phyloP scores from a whole-genome alignment of 257 asterid genomes.

The Ehretia macrophylla region DNA sequence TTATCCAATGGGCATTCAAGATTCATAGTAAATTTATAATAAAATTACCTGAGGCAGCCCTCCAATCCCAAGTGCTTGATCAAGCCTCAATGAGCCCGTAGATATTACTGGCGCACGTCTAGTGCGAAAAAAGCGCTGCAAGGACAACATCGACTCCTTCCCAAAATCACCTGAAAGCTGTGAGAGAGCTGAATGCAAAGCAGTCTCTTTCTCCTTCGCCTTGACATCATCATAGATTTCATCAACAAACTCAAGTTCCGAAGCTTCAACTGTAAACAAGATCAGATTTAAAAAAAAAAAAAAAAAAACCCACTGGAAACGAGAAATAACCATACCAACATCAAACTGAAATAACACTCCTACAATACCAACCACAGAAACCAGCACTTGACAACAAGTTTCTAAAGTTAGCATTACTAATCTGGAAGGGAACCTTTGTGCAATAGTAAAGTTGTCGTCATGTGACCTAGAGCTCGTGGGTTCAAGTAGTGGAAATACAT shows the following conservation, averaged over 20 bases:
- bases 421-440: neutral
- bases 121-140: conserved; percentile 80
- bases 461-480: too few relatives aligned
- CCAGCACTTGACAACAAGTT: neutral
- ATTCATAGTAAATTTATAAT: conserved; percentile 2
- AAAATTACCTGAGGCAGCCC: conserved; percentile 88
- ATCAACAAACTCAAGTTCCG: conserved; percentile 60
- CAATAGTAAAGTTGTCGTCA: neutral
- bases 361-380: neutral
- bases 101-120: conserved; percentile 78
- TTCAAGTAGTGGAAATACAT: too few relatives aligned
- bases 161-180: conserved; percentile 68
- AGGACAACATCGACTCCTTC: conserved; percentile 75
- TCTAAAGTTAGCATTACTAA: neutral
- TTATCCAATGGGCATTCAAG: neutral
- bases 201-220: conserved; percentile 59
- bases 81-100: conserved; percentile 86
- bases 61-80: conserved; percentile 90
- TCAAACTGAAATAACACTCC: neutral
- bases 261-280: conserved; percentile 38
- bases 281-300: neutral
- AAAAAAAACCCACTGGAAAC: too few relatives aligned
- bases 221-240: conserved; percentile 50
- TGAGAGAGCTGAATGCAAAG: conserved; percentile 69
- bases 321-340: too few relatives aligned